Evolutionary conservation across 768 basidiomycete genomes (phyloP).

Genomic region (Termitomyces sp.): DNA sequence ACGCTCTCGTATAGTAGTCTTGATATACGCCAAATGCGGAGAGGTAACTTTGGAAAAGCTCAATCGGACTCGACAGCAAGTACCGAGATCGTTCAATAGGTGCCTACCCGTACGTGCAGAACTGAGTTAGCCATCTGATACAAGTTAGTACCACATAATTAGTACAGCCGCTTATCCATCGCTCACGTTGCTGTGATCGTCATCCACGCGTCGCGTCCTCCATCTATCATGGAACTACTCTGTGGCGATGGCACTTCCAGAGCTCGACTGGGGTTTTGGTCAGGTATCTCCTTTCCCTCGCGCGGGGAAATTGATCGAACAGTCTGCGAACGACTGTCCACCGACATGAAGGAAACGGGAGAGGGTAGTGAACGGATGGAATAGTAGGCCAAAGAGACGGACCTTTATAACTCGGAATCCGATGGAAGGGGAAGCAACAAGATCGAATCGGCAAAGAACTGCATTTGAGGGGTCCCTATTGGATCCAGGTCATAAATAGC

Average conservation of each 20-base stretch:
- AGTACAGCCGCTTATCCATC: neutral
- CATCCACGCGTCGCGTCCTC: slow-evolving; percentile 38
- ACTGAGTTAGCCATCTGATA: slow-evolving; percentile 38
- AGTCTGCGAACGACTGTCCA: slow-evolving; percentile 7
- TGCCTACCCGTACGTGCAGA: slow-evolving; percentile 42
- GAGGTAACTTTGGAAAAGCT: slow-evolving; percentile 32
- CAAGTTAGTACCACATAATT: neutral
- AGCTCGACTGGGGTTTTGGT: neutral
- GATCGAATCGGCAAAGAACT: neutral
- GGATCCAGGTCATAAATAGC: slow-evolving; percentile 1
- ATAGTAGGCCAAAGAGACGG: neutral
- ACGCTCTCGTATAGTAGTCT: slow-evolving; percentile 42
- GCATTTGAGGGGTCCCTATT: neutral
- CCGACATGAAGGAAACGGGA: slow-evolving; percentile 4
- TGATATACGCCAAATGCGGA: slow-evolving; percentile 46
- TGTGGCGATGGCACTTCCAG: neutral
- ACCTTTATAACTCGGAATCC: slow-evolving; percentile 3
- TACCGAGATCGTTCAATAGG: neutral
- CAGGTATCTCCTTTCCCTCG: neutral
- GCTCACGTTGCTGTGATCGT: slow-evolving; percentile 43
- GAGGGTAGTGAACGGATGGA: neutral
- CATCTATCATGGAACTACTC: slow-evolving; percentile 23
- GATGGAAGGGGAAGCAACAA: slow-evolving; percentile 4
- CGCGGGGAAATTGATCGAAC: neutral
- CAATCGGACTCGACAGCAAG: slow-evolving; percentile 13